phyloP scores from a whole-genome alignment of 2,329 filamentous ascomycete species.

The Aspergillus sp. region DNA sequence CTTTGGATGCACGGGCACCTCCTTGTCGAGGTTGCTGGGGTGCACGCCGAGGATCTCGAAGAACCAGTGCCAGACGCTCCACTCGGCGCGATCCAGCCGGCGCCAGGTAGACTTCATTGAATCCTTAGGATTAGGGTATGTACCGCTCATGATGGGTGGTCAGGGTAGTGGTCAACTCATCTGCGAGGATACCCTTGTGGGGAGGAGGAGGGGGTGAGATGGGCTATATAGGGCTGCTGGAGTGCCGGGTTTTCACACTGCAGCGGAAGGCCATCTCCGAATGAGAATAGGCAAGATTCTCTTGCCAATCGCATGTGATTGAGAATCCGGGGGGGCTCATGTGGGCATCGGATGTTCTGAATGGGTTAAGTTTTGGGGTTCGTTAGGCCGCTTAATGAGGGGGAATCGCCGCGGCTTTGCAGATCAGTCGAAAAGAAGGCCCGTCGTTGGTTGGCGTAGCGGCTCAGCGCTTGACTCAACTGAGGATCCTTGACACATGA shows the following conservation, averaged over 20 bases:
- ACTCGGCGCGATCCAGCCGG: constrained; percentile 26
- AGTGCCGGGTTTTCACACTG: no score
- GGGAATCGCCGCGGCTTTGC: constrained; percentile 15
- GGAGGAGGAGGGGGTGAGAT: not conserved
- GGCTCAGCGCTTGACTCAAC: constrained; percentile 1
- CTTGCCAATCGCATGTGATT: not conserved
- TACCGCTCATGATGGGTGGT: constrained; percentile 20
- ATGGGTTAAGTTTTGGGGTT: not conserved
- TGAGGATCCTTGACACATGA: constrained; percentile 2
- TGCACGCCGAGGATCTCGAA: constrained; percentile 36
- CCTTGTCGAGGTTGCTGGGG: constrained; percentile 29
- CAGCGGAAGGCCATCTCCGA: not conserved
- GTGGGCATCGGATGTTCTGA: not conserved
- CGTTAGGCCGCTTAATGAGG: not conserved
- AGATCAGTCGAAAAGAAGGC: constrained; percentile 15
- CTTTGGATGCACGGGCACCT: constrained; percentile 45
- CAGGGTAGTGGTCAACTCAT: not conserved
- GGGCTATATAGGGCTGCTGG: constrained; percentile 6
- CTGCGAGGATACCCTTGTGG: not conserved
- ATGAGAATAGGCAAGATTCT: no score
- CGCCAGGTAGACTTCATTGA: constrained; percentile 49
- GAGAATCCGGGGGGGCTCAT: not conserved
- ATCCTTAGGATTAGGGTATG: constrained; percentile 31
- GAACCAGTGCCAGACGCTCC: constrained; percentile 37
- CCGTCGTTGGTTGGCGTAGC: not conserved